These are phyloP conservation scores for Tricholoma hemisulphureum DNA, from an alignment of 768 basidiomycete species.

Conservation along the genomic window DNA sequence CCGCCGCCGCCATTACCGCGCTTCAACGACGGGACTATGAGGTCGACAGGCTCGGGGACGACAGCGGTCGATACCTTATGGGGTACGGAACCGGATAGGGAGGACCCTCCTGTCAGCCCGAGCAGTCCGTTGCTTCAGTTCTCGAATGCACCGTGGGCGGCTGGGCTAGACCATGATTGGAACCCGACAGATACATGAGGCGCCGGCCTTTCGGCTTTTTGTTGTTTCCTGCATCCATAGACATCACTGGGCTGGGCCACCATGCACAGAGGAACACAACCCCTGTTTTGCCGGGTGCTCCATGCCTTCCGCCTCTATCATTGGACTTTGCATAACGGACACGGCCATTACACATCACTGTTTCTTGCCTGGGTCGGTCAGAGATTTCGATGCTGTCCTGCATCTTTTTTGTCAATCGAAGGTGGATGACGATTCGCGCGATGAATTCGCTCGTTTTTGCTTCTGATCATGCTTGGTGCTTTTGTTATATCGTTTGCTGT, in stretches of 20 bases:
- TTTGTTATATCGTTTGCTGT: conserved; percentile 2
- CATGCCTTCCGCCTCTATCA: not conserved
- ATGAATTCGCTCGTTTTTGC: not conserved
- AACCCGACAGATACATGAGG: conserved; percentile 21
- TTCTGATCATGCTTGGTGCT: not conserved
- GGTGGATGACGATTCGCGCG: not conserved
- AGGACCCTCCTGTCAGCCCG: conserved; percentile 22
- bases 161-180: conserved; percentile 41
- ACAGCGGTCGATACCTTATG: not conserved
- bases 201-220: not conserved
- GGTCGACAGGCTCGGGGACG: conserved; percentile 7
- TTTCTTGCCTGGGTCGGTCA: conserved; percentile 3
- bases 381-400: not conserved
- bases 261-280: not conserved
- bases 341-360: not conserved
- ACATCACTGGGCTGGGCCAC: not conserved
- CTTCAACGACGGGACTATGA: conserved; percentile 21
- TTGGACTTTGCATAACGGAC: conserved; percentile 1
- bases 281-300: not conserved
- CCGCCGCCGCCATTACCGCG: conserved; percentile 13
- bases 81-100: not conserved
- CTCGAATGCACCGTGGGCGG: conserved; percentile 40
- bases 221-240: not conserved
- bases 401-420: not conserved
- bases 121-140: conserved; percentile 22